phyloP scores from a whole-genome alignment of 371 early-diverging fungal species.

The Thermomucor indicae-seudaticae region DNA sequence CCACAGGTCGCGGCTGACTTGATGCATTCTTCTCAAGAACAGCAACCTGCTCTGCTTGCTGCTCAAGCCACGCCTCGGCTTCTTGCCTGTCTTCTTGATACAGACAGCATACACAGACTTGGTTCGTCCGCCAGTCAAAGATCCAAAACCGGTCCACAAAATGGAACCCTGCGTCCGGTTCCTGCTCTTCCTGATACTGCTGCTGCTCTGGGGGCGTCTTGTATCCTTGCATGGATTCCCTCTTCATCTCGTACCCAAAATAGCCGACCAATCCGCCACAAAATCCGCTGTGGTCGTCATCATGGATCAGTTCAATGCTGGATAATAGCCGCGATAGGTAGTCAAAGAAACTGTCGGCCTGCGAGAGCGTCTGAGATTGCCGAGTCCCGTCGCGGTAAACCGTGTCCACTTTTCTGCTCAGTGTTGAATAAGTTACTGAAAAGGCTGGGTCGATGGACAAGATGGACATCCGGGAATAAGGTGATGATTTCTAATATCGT shows the following conservation, averaged over 20 bases:
- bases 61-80: slow-evolving; percentile 21
- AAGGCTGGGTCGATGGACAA: slow-evolving; percentile 31
- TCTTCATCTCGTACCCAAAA: slow-evolving; percentile 93
- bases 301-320: background rate
- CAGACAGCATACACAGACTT: slow-evolving; percentile 45
- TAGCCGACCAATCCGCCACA: slow-evolving; percentile 86
- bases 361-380: background rate
- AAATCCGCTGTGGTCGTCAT: slow-evolving; percentile 37
- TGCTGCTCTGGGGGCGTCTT: slow-evolving; percentile 36
- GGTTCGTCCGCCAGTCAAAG: slow-evolving; percentile 61
- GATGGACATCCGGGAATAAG: slow-evolving; percentile 34
- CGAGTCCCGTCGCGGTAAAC: background rate
- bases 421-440: slow-evolving; percentile 37
- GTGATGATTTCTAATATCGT: slow-evolving; percentile 22
- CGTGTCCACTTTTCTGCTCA: slow-evolving; percentile 20
- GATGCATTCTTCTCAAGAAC: slow-evolving; percentile 2
- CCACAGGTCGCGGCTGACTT: background rate
- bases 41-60: slow-evolving; percentile 6
- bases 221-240: slow-evolving; percentile 66
- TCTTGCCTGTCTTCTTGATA: slow-evolving; percentile 12
- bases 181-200: slow-evolving; percentile 25
- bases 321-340: slow-evolving; percentile 21
- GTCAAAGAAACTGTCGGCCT: slow-evolving; percentile 26
- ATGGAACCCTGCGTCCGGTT: slow-evolving; percentile 83
- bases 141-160: slow-evolving; percentile 78